These are phyloP conservation scores for Pigoraptor vietnamica DNA, from an alignment of 78 protist genomes.

Conservation along the genomic window DNA sequence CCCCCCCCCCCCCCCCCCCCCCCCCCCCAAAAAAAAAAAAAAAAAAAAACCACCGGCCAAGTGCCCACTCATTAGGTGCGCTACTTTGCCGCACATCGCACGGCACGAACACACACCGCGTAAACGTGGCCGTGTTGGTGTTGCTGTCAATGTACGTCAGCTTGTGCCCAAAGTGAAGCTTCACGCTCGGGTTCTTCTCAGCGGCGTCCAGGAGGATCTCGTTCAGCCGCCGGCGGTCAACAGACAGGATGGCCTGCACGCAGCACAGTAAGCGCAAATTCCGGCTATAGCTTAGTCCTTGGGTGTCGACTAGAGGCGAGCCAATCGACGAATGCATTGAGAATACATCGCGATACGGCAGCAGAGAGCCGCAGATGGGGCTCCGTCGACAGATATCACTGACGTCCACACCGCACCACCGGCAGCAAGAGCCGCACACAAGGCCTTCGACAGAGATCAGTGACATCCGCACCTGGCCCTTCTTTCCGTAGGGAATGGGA, in stretches of 20 bases:
- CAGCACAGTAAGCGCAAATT: no score
- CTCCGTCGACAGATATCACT: no score
- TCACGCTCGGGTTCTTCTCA: conserved; percentile 26
- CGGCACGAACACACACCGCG: neutral
- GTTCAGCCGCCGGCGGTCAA: conserved; percentile 41
- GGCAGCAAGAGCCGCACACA: no score
- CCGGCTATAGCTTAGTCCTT: no score
- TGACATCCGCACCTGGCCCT: conserved; percentile 6
- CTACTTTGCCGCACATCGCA: neutral
- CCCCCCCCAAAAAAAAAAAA: neutral
- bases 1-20: no score
- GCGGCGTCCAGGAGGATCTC: conserved; percentile 20
- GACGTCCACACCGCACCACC: neutral
- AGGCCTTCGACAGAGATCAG: no score
- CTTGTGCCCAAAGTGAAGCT: conserved; percentile 18
- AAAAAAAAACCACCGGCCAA: neutral
- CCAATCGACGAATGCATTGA: no score
- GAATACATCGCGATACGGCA: no score
- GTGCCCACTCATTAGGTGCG: no score
- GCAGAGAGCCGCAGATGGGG: no score
- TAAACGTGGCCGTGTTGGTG: neutral
- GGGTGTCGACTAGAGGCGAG: no score
- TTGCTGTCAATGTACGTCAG: neutral
- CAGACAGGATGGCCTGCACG: conserved; percentile 23
- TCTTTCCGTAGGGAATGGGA: neutral